phyloP scores from a whole-genome alignment of 2,329 filamentous ascomycete genomes.

The Davidsoniella australis region DNA sequence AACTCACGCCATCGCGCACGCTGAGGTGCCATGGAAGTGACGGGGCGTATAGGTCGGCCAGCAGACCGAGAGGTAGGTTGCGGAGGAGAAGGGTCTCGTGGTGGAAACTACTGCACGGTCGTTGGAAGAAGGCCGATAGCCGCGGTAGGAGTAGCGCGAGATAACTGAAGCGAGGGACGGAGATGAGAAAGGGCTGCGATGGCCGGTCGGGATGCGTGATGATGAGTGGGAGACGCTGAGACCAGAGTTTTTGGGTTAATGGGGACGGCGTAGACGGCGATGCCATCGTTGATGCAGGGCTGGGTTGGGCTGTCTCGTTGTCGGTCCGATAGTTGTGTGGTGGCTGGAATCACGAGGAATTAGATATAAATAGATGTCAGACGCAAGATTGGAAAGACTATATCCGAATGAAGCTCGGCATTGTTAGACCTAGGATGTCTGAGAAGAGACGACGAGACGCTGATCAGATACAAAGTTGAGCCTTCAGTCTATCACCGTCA shows the following conservation, averaged over 20 bases:
- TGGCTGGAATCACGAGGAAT: neutral
- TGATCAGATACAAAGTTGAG: no score
- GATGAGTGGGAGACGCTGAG: conserved; percentile 34
- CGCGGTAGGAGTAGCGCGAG: conserved; percentile 39
- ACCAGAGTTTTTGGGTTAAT: conserved; percentile 34
- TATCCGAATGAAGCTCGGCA: no score
- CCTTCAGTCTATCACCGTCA: no score
- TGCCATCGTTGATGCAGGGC: neutral
- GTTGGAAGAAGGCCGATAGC: conserved; percentile 33
- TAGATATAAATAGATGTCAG: neutral
- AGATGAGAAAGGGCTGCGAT: conserved; percentile 33
- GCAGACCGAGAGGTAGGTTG: conserved; percentile 35
- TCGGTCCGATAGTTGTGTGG: neutral
- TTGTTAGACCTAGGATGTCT: no score
- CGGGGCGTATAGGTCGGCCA: conserved; percentile 40
- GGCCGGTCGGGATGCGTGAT: conserved; percentile 34
- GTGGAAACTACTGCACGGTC: conserved; percentile 40
- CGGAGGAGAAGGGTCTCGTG: conserved; percentile 36
- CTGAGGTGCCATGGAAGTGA: conserved; percentile 36
- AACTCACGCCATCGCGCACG: conserved; percentile 36
- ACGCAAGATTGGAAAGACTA: no score
- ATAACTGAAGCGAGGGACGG: conserved; percentile 42
- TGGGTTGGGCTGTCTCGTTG: neutral
- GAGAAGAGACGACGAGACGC: no score
- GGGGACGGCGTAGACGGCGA: conserved; percentile 1